Base-by-base conservation (phyloP, 2,329 filamentous ascomycete species). In the Fusarium sp. region DNA sequence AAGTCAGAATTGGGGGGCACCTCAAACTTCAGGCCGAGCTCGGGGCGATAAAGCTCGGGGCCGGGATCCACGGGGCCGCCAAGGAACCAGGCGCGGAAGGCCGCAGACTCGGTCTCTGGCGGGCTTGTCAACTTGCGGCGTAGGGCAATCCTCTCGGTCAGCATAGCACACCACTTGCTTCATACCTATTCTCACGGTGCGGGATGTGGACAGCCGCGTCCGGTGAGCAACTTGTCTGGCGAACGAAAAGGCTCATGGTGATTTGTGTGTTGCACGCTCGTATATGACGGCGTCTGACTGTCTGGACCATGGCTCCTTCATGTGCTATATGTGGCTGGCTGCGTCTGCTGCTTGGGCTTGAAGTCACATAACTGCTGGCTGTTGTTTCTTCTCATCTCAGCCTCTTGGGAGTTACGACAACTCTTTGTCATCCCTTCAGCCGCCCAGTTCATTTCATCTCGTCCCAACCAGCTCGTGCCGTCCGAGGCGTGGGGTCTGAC, bases 11-110 rank as follows among this genome's bases (percentile, higher is more conserved):
- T 66, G 64, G 72, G 72, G 65, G 69, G 50, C 69, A 75, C 73
- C 73, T 75, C 73, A 75, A 69, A 60, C 73, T 75, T 75, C 73
- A 75, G 73, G 73, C 69, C 73, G 73, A 75, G 73, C 66, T 75
- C 73, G 73, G 73, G 73, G 73, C 73, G 71, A 65, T 58, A 54
- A 73, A 73, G 73, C 73, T 74, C 69, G 69, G 73, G 73, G 69
- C 69, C 63, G 66, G 69, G 63, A 73, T 74, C 65, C 65, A 74
- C 71, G 71, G 66, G 50, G 68, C 45, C 52, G 52, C 66, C 62
- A 50, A 62, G 47, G 56, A 54, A 38, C 72, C 72, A 73, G 63
- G 47, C 59, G 70, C 64, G 68, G 45, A 74, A 70, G 56, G 33
- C 69, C 60, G 72, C 69, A 65, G 69, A 72, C 65, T 56, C 65